Percentiles rank a stretch among this genome's conserved stretches.
Conservation (phyloP, 2,329 filamentous ascomycete genomes). For the Aureobasidium pullulans region DNA sequence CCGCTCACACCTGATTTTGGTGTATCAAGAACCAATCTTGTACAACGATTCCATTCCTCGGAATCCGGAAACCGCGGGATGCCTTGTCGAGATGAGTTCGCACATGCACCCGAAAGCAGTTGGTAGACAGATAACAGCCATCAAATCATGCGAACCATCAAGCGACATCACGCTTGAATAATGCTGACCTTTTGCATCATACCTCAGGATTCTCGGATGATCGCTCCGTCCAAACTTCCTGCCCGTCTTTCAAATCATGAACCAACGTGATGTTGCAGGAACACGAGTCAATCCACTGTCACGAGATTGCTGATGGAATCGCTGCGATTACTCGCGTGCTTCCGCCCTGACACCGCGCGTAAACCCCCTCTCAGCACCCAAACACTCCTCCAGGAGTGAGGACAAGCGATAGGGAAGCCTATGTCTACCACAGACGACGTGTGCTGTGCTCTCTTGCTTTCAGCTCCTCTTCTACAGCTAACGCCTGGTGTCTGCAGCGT, state of each 20-base stretch:
- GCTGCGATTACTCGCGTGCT: background rate
- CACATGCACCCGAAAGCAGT: too few relatives aligned
- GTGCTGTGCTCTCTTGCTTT: too few relatives aligned
- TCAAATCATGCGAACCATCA: background rate
- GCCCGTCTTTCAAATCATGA: background rate
- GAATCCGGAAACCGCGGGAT: background rate
- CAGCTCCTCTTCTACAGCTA: too few relatives aligned
- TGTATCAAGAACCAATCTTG: background rate
- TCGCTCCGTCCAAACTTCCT: background rate
- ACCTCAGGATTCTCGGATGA: background rate
- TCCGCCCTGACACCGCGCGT: too few relatives aligned
- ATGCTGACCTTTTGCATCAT: background rate
- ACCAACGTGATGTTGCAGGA: background rate
- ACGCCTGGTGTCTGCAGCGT: too few relatives aligned
- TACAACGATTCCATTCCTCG: background rate
- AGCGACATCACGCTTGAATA: background rate
- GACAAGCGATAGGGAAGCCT: too few relatives aligned
- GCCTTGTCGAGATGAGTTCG: too few relatives aligned
- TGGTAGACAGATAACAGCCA: too few relatives aligned
- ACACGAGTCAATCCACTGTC: background rate
- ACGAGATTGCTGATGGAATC: background rate
- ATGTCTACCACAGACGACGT: too few relatives aligned
- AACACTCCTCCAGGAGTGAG: too few relatives aligned
- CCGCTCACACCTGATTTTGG: background rate
- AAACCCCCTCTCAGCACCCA: too few relatives aligned